Percentiles rank a stretch among this genome's conserved stretches.
Evolutionary conservation across 2,329 filamentous ascomycete genomes (phyloP).

Genomic region (Pseudogymnoascus sp.): DNA sequence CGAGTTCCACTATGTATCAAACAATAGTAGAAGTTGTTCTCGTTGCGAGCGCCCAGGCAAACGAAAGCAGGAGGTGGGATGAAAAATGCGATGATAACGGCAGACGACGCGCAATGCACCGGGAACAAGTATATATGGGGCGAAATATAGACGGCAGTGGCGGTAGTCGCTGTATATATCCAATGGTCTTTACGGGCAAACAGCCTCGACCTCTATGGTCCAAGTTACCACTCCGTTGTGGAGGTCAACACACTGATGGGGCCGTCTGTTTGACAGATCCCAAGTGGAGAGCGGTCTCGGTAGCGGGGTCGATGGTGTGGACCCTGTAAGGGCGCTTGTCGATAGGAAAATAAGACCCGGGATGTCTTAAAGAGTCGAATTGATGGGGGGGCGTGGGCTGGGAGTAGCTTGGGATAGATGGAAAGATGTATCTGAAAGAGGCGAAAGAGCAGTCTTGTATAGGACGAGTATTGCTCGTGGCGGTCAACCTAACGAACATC

Average conservation of each 20-base stretch:
- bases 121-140: conserved; percentile 1
- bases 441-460: conserved; percentile 9
- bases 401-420: conserved; percentile 1
- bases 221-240: not conserved
- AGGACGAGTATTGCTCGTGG: not conserved
- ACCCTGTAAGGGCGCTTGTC: conserved; percentile 7
- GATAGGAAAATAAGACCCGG: not conserved
- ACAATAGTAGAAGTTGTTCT: conserved; percentile 13
- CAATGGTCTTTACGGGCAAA: not conserved
- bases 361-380: not conserved
- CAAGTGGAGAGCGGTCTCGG: conserved; percentile 4
- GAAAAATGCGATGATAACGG: conserved; percentile 5
- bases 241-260: conserved; percentile 2
- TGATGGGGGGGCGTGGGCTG: conserved; percentile 5
- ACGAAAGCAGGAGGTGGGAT: not conserved
- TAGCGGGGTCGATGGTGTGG: conserved; percentile 4
- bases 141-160: not conserved
- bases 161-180: conserved; percentile 5
- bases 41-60: conserved; percentile 10
- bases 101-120: not conserved
- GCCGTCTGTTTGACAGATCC: conserved; percentile 5
- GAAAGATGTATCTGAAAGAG: not conserved
- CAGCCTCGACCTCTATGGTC: not conserved
- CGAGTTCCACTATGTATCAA: conserved; percentile 21
- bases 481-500: not conserved